phyloP scores from a whole-genome alignment of 1,284 basidiomycete species.

The Leccinum cinnamomeum region DNA sequence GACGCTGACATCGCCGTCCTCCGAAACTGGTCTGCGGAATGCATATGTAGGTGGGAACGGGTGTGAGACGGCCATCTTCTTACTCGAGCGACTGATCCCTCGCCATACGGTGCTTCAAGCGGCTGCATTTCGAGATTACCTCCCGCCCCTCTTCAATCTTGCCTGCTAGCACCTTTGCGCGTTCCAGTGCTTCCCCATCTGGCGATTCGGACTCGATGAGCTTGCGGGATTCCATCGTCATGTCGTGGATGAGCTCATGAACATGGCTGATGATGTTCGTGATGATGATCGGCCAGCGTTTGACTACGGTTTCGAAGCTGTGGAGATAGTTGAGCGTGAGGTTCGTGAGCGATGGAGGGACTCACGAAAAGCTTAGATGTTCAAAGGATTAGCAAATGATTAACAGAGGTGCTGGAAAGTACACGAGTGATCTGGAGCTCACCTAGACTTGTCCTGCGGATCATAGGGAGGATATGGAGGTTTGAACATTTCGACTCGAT shows the following conservation, averaged over 20 bases:
- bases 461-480: constrained; percentile 63
- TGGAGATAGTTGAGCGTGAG: constrained; percentile 25
- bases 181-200: constrained; percentile 15
- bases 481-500: constrained; percentile 38
- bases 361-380: constrained; percentile 50
- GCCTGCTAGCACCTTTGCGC: constrained; percentile 27
- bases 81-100: constrained; percentile 76
- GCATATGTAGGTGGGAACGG: neutral
- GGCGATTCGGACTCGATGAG: constrained; percentile 5
- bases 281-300: constrained; percentile 89
- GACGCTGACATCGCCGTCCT: constrained; percentile 71
- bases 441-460: constrained; percentile 63
- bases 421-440: constrained; percentile 17
- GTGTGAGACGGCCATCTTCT: constrained; percentile 25
- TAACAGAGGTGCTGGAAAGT: neutral
- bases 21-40: constrained; percentile 56
- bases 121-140: constrained; percentile 79
- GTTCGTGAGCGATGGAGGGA: neutral
- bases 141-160: constrained; percentile 71
- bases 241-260: constrained; percentile 55
- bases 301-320: constrained; percentile 58
- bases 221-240: constrained; percentile 35
- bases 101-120: constrained; percentile 89
- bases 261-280: constrained; percentile 78
- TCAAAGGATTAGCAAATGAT: constrained; percentile 1